phyloP scores from a whole-genome alignment of 768 basidiomycete species.

The Termitomyces sp. region DNA sequence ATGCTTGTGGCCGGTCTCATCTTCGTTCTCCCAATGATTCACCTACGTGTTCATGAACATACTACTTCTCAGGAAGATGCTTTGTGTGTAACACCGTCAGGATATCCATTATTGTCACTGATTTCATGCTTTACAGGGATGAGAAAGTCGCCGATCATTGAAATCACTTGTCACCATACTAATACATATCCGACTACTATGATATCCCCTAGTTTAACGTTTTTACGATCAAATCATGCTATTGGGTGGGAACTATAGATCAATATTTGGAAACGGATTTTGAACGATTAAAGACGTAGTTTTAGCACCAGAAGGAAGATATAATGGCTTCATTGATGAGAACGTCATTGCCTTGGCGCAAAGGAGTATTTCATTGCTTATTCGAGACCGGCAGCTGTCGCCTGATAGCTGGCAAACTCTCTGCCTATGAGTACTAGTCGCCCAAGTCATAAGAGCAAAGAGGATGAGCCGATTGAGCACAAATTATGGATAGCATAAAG shows the following conservation, averaged over 20 bases:
- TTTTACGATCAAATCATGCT: background rate
- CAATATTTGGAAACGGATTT: background rate
- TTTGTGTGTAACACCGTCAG: conserved; percentile 31
- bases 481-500: too few relatives aligned
- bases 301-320: too few relatives aligned
- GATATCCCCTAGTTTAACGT: background rate
- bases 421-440: too few relatives aligned
- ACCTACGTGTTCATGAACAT: conserved; percentile 59
- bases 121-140: background rate
- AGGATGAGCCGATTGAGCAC: too few relatives aligned
- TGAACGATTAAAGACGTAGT: too few relatives aligned
- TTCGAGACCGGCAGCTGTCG: too few relatives aligned
- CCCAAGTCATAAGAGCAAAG: too few relatives aligned
- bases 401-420: too few relatives aligned
- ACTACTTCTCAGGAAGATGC: conserved; percentile 47
- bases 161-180: background rate
- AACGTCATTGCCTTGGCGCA: too few relatives aligned
- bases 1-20: conserved; percentile 59
- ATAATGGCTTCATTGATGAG: too few relatives aligned
- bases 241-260: background rate
- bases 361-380: too few relatives aligned
- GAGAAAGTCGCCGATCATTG: background rate
- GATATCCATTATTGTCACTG: conserved; percentile 10
- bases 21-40: conserved; percentile 70
- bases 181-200: background rate